phyloP scores from a whole-genome alignment of 495 filamentous ascomycete genomes.

The Tuber brumale region DNA sequence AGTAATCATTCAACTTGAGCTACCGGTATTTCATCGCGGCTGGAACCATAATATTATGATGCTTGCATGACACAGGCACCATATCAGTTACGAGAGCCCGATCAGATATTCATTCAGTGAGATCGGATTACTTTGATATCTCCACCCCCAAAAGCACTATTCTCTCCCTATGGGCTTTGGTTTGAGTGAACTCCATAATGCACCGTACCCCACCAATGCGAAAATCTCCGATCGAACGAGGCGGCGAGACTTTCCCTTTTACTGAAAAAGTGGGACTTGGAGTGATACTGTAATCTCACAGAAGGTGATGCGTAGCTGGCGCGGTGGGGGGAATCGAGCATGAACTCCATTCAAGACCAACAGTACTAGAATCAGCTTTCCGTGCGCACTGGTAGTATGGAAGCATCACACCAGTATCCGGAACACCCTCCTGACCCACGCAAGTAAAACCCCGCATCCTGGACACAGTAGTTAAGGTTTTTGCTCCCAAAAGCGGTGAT shows the following conservation, averaged over 20 bases:
- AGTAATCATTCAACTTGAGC: not conserved
- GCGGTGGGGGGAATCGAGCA: no score
- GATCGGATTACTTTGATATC: not conserved
- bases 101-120: not conserved
- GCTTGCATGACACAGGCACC: no score
- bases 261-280: not conserved
- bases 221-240: not conserved
- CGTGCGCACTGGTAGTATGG: not conserved
- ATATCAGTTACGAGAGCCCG: not conserved
- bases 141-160: not conserved
- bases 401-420: not conserved
- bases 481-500: not conserved
- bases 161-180: not conserved
- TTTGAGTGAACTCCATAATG: not conserved
- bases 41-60: no score
- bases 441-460: not conserved
- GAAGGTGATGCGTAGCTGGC: not conserved
- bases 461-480: not conserved
- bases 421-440: not conserved
- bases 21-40: no score
- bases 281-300: not conserved
- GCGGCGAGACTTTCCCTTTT: not conserved
- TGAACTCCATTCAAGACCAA: not conserved
- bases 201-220: not conserved
- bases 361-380: not conserved